These are phyloP conservation scores for Aspergillus alliaceus DNA, from an alignment of 2,329 filamentous ascomycete genomes.

Conservation along the genomic window DNA sequence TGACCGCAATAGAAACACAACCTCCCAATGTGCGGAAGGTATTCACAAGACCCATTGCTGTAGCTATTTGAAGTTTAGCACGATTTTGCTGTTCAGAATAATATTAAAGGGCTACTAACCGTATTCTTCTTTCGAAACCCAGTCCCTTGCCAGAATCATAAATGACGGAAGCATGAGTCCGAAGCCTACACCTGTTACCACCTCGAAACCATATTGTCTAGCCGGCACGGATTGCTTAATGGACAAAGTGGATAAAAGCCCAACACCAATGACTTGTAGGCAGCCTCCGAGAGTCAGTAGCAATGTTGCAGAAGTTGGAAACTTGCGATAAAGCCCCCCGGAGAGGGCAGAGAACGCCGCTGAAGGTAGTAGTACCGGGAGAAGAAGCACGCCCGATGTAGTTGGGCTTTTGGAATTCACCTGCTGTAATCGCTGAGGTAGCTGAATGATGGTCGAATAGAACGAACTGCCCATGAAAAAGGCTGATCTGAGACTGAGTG, in stretches of 20 bases:
- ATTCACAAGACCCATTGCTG: neutral
- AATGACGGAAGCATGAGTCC: neutral
- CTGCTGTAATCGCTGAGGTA: conserved; percentile 9
- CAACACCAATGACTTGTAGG: neutral
- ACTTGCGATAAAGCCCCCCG: neutral
- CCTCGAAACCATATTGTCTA: neutral
- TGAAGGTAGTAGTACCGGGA: neutral
- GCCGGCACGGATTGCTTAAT: neutral
- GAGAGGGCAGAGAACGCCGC: neutral
- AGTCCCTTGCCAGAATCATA: neutral
- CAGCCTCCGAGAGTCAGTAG: neutral
- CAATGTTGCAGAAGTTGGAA: neutral
- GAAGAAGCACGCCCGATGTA: neutral
- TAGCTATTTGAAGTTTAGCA: no score
- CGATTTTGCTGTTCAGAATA: no score
- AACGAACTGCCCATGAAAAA: conserved; percentile 1
- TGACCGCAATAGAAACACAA: neutral
- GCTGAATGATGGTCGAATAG: conserved; percentile 4
- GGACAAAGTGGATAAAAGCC: neutral
- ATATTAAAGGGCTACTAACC: no score
- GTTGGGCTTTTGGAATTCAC: neutral
- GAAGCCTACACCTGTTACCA: neutral
- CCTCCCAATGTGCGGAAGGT: neutral
- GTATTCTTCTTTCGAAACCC: neutral
- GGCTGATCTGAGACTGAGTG: neutral